A percentile compares a stretch with the other conserved stretches of the same genome.
phyloP scores from a whole-genome alignment of 352 stramenopile genomes.

The Phytopythium litorale region DNA sequence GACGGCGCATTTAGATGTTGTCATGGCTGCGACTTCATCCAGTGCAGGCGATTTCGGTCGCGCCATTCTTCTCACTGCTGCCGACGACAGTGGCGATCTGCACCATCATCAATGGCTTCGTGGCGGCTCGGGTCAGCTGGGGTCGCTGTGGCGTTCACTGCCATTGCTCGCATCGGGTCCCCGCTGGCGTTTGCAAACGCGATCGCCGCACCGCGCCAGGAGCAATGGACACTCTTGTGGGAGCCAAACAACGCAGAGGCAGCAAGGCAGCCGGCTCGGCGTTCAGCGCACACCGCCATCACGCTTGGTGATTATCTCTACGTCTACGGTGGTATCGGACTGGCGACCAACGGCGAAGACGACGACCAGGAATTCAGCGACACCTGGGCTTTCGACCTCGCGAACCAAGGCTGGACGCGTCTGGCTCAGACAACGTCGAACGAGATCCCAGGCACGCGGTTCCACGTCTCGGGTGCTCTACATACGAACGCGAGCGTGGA shows the following conservation, averaged over 20 bases:
- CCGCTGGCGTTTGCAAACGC: not conserved
- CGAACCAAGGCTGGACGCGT: constrained; percentile 26
- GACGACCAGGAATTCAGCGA: constrained; percentile 63
- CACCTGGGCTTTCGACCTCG: constrained; percentile 62
- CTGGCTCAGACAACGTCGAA: constrained; percentile 9
- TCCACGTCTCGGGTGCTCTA: constrained; percentile 36
- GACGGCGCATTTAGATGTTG: not conserved
- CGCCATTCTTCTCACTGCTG: not conserved
- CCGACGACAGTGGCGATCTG: not conserved
- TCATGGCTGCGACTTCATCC: not conserved
- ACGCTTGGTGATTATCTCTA: constrained; percentile 50
- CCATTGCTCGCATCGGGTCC: not conserved
- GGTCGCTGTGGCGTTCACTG: not conserved
- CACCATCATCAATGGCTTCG: not conserved
- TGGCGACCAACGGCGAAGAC: constrained; percentile 14
- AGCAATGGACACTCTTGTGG: constrained; percentile 57
- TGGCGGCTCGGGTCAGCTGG: not conserved
- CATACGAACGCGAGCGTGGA: constrained; percentile 35
- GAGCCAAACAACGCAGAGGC: constrained; percentile 13
- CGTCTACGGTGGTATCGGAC: constrained; percentile 56
- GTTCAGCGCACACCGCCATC: constrained; percentile 50
- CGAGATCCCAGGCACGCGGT: constrained; percentile 28
- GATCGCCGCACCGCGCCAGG: not conserved
- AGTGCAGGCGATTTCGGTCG: not conserved
- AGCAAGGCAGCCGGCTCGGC: constrained; percentile 31